Evolutionary conservation across 2,329 filamentous ascomycete genomes (phyloP).

Genomic region (Graphilbum sp.): DNA sequence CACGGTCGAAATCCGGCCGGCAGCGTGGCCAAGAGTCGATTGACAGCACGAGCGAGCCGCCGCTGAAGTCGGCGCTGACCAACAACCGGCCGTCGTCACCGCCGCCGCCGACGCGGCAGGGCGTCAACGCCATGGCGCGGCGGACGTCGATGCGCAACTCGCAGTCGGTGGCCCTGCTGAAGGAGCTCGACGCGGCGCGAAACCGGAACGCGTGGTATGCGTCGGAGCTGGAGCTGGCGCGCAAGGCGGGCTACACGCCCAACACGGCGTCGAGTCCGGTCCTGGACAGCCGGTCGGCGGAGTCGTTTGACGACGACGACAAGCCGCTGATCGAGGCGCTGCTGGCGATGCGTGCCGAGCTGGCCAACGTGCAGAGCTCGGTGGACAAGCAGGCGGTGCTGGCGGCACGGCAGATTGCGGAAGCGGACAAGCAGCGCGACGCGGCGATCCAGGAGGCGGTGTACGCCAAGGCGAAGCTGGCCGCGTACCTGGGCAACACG

Average conservation of each 20-base stretch:
- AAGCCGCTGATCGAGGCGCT: conserved; percentile 84
- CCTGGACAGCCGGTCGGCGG: conserved; percentile 59
- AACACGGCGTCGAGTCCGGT: conserved; percentile 53
- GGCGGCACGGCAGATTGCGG: conserved; percentile 78
- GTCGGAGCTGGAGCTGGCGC: conserved; percentile 80
- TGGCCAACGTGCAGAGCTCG: conserved; percentile 75
- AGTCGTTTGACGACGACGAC: conserved; percentile 82
- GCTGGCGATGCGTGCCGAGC: conserved; percentile 75
- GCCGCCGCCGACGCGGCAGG: conserved; percentile 38
- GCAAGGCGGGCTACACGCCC: conserved; percentile 73
- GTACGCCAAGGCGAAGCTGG: conserved; percentile 85
- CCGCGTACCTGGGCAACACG: conserved; percentile 46
- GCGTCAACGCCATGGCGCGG: conserved; percentile 40
- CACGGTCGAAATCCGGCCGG: conserved; percentile 20
- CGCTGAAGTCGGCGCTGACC: conserved; percentile 21
- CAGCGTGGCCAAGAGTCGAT: conserved; percentile 47
- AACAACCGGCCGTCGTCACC: conserved; percentile 35
- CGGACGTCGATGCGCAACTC: conserved; percentile 44
- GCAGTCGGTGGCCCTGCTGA: conserved; percentile 58
- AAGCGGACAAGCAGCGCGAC: conserved; percentile 88
- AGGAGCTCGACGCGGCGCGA: conserved; percentile 72
- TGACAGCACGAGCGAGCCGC: conserved; percentile 49
- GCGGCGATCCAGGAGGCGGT: conserved; percentile 87
- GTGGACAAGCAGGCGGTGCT: conserved; percentile 77
- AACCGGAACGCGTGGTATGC: conserved; percentile 94